These are phyloP conservation scores for Aspergillus pseudoglaucus DNA, from an alignment of 2,329 filamentous ascomycete species.

Conservation along the genomic window DNA sequence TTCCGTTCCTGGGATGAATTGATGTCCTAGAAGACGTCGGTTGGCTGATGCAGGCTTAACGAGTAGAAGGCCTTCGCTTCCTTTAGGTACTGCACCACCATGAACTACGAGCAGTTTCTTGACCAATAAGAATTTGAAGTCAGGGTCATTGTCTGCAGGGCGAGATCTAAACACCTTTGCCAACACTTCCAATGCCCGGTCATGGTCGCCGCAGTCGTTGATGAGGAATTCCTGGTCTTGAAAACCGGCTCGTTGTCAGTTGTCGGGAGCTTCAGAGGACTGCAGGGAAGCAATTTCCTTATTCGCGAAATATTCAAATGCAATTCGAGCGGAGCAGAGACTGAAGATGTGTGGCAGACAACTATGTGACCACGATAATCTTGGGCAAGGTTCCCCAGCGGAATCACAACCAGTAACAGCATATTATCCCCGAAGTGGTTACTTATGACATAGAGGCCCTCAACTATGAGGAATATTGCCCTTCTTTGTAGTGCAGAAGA, in stretches of 20 bases:
- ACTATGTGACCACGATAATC: not conserved
- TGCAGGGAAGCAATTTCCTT: not conserved
- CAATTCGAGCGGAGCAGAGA: not conserved
- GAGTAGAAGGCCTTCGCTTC: not conserved
- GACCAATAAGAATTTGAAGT: not conserved
- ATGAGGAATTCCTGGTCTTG: not conserved
- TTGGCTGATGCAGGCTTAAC: not conserved
- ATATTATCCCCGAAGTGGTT: not conserved
- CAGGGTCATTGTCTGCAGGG: not conserved
- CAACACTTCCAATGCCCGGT: not conserved
- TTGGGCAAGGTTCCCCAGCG: not conserved
- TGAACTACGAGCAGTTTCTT: not conserved
- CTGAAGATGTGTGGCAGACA: not conserved
- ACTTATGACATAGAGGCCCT: not conserved
- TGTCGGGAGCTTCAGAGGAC: not conserved
- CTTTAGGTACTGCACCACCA: not conserved
- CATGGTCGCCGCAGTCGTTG: not conserved
- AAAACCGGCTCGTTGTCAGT: not conserved
- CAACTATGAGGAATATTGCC: not conserved
- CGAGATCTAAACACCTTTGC: not conserved
- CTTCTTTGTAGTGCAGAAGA: not conserved
- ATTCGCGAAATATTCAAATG: not conserved
- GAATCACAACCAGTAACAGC: not conserved
- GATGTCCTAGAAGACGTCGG: not conserved
- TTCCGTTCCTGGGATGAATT: not conserved